Conservation (phyloP, 345 rosid species). For the Raphanus sativus region DNA sequence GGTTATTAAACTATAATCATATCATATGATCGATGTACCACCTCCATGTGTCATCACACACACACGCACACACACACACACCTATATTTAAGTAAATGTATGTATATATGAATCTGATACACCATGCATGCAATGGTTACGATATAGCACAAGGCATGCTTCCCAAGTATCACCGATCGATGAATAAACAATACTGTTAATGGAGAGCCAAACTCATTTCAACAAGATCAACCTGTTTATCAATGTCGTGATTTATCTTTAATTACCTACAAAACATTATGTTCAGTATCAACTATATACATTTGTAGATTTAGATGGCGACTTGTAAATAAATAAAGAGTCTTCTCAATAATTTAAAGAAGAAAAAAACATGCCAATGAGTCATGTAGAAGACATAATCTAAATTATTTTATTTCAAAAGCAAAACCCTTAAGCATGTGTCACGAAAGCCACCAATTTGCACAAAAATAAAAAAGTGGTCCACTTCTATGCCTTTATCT, state of each 20-base stretch:
- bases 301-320: background rate
- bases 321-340: background rate
- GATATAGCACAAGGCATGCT: background rate
- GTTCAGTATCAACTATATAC: background rate
- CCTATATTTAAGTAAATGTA: background rate
- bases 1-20: background rate
- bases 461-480: constrained; percentile 39
- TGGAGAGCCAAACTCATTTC: background rate
- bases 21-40: background rate
- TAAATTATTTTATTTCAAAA: constrained; percentile 34
- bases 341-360: background rate
- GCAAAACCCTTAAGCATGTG: constrained; percentile 28
- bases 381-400: constrained; percentile 36
- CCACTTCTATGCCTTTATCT: constrained; percentile 44
- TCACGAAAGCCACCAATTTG: constrained; percentile 37
- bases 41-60: constrained; percentile 19
- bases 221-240: background rate
- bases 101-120: background rate
- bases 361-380: constrained; percentile 6
- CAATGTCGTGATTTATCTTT: background rate
- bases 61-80: constrained; percentile 12
- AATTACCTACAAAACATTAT: background rate
- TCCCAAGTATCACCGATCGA: background rate
- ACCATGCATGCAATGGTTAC: background rate
- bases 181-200: background rate